These are phyloP conservation scores for Metschnikowia picachoensis DNA, from an alignment of 805 yeast genomes.

Conservation along the genomic window DNA sequence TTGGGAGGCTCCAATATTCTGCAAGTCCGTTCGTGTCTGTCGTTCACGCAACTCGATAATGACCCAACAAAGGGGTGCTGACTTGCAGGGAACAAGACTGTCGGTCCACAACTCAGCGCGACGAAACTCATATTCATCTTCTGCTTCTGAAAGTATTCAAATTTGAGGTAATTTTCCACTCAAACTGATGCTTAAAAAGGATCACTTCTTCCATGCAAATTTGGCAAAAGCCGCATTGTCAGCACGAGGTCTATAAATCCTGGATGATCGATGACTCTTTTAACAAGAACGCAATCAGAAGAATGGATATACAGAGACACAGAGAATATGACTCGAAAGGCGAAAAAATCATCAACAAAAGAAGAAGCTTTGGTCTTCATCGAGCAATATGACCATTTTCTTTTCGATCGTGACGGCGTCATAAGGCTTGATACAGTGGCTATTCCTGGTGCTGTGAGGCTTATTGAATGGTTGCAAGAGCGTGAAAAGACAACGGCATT, in stretches of 20 bases:
- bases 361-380: constrained; percentile 21
- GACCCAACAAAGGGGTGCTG: too few species aligned
- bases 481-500: constrained; percentile 29
- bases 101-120: too few species aligned
- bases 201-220: neutral
- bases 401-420: constrained; percentile 43
- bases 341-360: constrained; percentile 6
- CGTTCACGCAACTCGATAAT: too few species aligned
- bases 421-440: constrained; percentile 36
- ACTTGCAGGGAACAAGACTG: too few species aligned
- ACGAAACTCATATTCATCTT: too few species aligned
- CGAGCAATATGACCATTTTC: constrained; percentile 33
- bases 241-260: neutral
- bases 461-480: constrained; percentile 21
- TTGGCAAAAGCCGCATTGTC: neutral
- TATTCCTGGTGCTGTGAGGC: constrained; percentile 31
- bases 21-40: too few species aligned
- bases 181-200: neutral
- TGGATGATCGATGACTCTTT: neutral
- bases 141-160: too few species aligned
- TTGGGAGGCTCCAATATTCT: too few species aligned
- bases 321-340: neutral
- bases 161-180: too few species aligned
- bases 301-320: neutral
- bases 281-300: neutral